Evolutionary conservation across 1,139 yeast species (phyloP), one percentile per base, ranked within the genome.

Genomic region (Blastobotrys capitulatus): DNA sequence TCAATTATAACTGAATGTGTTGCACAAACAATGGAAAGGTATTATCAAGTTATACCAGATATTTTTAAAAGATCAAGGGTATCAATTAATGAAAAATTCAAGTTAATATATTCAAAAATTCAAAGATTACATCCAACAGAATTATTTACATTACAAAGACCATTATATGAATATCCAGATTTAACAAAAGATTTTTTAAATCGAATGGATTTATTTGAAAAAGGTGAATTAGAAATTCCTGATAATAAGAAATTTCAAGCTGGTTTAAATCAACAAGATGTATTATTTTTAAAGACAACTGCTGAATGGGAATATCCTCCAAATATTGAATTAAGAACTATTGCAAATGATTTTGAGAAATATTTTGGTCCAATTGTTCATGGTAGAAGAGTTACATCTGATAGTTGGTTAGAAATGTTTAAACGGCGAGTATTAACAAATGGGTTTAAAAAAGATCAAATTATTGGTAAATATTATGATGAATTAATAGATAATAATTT

Each of bases 221-320:
- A 39, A 12, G 42, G 42, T 6, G 32, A 39, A 32, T 32, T 39
- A 20, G 20, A 22, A n/a, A 27, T 18, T 5, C 10, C 40, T 7
- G 27, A 7, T 12, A 27, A 12, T 6, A 38, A 26, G 13, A 31
- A 44, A 19, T 31, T 39, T 16, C 32, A 38, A n/a, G 1, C 12
- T 9, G 31, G 22, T 2, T n/a, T 44, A 25, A 44, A 20, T 38
- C 42, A 27, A 22, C 42, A 13, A 16, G 48, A 44, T 16, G 19
- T 22, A 6, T 38, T 31, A 20, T 19, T n/a, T 6, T 27, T 42
- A 38, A 40, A 36, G 16, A 41, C 16, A 10, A 31, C 45, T 6
- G 38, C 42, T 5, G 37, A 31, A 22, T 46, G 49, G 49, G 49
- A 46, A 9, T 46, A 46, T 38, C 46, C 45, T 13, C 46, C 46